A percentile compares a stretch with the other conserved stretches of the same genome.
Evolutionary conservation across 306 rosid species (phyloP).

Genomic region (Betula pendula): DNA sequence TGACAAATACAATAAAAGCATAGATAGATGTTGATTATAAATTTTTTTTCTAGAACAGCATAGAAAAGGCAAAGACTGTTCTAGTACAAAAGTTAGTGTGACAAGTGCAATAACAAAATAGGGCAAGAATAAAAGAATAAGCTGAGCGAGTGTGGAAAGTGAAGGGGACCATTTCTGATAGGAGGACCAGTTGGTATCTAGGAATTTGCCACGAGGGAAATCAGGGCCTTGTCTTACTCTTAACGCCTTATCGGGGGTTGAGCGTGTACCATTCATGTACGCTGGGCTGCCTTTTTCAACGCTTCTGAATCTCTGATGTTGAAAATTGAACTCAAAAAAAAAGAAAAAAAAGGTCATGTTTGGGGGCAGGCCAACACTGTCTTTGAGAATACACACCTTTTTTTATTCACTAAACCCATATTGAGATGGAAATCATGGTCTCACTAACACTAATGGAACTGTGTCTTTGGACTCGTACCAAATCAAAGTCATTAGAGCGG

Average conservation of each 20-base stretch:
- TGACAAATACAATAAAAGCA: too few species aligned
- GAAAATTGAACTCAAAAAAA: slow-evolving; percentile 18
- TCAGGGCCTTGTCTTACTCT: slow-evolving; percentile 48
- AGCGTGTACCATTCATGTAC: slow-evolving; percentile 14
- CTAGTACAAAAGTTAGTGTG: neutral
- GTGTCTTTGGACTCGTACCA: neutral
- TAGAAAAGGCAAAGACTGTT: neutral
- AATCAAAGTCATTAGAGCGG: too few species aligned
- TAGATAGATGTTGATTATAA: too few species aligned
- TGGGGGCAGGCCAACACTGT: slow-evolving; percentile 1
- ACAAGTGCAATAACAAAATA: neutral
- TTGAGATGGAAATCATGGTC: neutral
- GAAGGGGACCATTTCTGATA: neutral
- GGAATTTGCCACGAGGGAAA: slow-evolving; percentile 29
- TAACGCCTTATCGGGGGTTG: slow-evolving; percentile 17
- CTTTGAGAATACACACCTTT: slow-evolving; percentile 1
- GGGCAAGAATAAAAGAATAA: neutral
- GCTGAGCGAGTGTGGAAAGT: too few species aligned
- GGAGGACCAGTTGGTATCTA: slow-evolving; percentile 18
- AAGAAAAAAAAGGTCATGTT: neutral
- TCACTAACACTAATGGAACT: neutral
- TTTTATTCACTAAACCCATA: neutral
- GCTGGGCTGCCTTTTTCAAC: slow-evolving; percentile 32
- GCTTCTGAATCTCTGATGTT: slow-evolving; percentile 19
- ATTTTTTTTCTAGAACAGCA: too few species aligned